These are phyloP conservation scores for Paspalum notatum DNA, from an alignment of 176 grass and related monocot genomes.

Conservation along the genomic window DNA sequence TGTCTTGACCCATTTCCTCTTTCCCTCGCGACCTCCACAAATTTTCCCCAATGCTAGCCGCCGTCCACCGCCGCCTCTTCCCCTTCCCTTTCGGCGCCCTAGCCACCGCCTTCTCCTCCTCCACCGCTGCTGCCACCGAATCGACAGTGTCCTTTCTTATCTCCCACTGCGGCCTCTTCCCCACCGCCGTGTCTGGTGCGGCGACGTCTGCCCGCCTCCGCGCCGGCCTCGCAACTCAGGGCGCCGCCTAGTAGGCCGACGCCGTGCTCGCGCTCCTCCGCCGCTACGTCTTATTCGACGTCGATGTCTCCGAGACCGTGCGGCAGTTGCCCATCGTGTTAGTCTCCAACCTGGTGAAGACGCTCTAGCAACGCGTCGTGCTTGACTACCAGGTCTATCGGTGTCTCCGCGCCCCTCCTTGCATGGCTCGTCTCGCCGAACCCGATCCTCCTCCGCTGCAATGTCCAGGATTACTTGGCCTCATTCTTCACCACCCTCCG, in stretches of 20 bases:
- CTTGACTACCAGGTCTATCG: slow-evolving; percentile 45
- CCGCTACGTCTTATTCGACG: slow-evolving; percentile 36
- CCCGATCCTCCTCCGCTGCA: slow-evolving; percentile 42
- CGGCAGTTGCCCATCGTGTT: slow-evolving; percentile 25
- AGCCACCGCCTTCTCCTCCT: neutral
- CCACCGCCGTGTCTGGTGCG: neutral
- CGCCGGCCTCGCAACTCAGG: neutral
- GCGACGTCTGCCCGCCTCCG: neutral
- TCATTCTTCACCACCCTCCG: slow-evolving; percentile 39
- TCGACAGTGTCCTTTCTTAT: slow-evolving; percentile 9
- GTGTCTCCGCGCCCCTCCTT: slow-evolving; percentile 37
- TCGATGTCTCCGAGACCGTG: slow-evolving; percentile 30
- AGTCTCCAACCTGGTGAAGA: neutral
- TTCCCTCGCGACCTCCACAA: neutral
- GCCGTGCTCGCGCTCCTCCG: slow-evolving; percentile 40
- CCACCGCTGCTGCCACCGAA: neutral
- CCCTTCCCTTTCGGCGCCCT: neutral
- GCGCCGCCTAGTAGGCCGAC: slow-evolving; percentile 16
- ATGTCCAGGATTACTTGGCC: slow-evolving; percentile 37
- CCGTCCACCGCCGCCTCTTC: slow-evolving; percentile 7
- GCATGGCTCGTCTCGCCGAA: slow-evolving; percentile 1
- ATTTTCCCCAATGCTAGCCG: slow-evolving; percentile 14
- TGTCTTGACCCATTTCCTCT: too few species aligned
- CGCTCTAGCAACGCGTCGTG: slow-evolving; percentile 49
- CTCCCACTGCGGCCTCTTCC: slow-evolving; percentile 30